Evolutionary conservation across 2,329 filamentous ascomycete genomes (phyloP).

Genomic region (Fusarium clavum): DNA sequence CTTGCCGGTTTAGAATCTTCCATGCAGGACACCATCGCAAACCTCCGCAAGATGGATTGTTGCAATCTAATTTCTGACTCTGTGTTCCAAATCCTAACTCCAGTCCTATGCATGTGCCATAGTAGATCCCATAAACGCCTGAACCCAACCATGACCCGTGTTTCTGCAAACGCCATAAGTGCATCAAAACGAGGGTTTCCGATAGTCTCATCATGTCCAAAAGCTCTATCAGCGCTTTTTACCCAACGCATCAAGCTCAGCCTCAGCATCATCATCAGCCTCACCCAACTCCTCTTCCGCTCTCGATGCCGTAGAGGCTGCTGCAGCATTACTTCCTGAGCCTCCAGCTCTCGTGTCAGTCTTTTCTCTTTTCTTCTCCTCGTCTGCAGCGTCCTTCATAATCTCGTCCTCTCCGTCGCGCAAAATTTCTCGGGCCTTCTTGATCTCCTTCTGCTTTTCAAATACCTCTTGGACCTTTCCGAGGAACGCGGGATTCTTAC

Average conservation of each 20-base stretch:
- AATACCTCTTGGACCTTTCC: conserved; percentile 91
- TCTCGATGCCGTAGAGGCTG: conserved; percentile 32
- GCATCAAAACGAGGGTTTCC: neutral
- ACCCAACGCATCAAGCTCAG: conserved; percentile 55
- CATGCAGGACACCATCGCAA: neutral
- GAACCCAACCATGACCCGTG: neutral
- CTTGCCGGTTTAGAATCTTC: neutral
- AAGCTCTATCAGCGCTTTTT: conserved; percentile 50
- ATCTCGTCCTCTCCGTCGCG: conserved; percentile 74
- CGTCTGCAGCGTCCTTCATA: conserved; percentile 63
- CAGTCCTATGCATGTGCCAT: neutral
- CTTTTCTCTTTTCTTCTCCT: conserved; percentile 55
- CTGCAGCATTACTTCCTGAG: conserved; percentile 45
- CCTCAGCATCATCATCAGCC: conserved; percentile 63
- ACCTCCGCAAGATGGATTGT: neutral
- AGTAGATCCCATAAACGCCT: conserved; percentile 22
- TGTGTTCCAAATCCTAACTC: conserved; percentile 25
- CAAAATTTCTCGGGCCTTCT: conserved; percentile 82
- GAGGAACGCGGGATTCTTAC: conserved; percentile 85
- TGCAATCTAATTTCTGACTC: conserved; percentile 1
- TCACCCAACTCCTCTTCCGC: conserved; percentile 65
- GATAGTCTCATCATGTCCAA: neutral
- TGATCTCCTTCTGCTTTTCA: conserved; percentile 87
- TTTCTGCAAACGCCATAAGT: conserved; percentile 17
- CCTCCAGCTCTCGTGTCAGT: conserved; percentile 44